phyloP scores from a whole-genome alignment of 352 stramenopile species.

The Phytophthora megakarya region DNA sequence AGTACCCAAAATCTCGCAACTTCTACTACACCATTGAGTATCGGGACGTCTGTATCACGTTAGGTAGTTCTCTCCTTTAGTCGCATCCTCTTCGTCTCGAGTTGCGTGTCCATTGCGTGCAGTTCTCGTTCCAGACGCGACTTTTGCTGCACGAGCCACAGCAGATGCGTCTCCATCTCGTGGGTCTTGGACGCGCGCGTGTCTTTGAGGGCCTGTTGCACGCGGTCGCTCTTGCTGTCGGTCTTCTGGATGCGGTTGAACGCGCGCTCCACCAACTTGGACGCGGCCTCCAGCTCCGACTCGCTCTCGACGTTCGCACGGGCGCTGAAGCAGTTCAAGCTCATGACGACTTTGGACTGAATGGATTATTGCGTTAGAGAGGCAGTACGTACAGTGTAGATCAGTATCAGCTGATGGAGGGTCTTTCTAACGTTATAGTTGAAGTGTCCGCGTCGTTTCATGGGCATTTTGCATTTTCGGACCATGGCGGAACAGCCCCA shows the following conservation, averaged over 20 bases:
- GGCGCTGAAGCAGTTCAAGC: conserved; percentile 72
- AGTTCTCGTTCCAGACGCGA: conserved; percentile 53
- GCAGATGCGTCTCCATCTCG: conserved; percentile 59
- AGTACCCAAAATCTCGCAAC: not conserved
- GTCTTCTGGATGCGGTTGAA: conserved; percentile 66
- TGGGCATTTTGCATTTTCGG: conserved; percentile 1
- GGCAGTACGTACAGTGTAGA: not conserved
- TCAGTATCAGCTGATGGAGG: not conserved
- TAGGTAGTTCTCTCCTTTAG: conserved; percentile 51
- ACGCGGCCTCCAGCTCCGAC: conserved; percentile 70
- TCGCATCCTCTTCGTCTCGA: conserved; percentile 60
- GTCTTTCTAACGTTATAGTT: not conserved
- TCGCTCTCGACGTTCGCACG: conserved; percentile 56
- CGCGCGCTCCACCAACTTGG: conserved; percentile 61
- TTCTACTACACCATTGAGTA: conserved; percentile 8
- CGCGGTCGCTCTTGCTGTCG: conserved; percentile 45
- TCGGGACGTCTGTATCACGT: too few relatives aligned
- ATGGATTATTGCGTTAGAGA: conserved; percentile 21
- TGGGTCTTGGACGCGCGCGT: conserved; percentile 38
- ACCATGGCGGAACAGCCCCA: conserved; percentile 61
- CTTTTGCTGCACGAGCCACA: conserved; percentile 61
- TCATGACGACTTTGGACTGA: conserved; percentile 40
- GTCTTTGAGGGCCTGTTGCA: conserved; percentile 49
- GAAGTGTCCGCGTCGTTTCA: conserved; percentile 37
- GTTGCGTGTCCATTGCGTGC: conserved; percentile 43